Base-by-base conservation (phyloP, 1,284 basidiomycete species). In the Vanrija sp. region DNA sequence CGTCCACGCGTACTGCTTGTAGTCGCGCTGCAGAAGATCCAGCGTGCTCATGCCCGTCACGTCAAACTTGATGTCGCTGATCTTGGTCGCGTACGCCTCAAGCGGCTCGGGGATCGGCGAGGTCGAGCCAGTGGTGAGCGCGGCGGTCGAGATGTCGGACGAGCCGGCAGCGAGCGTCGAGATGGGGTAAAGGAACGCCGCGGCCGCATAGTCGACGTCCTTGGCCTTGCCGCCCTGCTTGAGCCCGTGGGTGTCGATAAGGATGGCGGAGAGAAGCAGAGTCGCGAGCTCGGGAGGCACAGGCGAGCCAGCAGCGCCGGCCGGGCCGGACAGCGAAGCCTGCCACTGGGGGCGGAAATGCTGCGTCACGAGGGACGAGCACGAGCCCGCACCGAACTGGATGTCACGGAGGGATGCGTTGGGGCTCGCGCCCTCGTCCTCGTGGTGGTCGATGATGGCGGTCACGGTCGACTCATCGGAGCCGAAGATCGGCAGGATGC, bases 391-490 rank as follows among this genome's bases (percentile, higher is more conserved):
- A 5, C 75, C 75, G 5, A 72, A 65, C 43, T 76, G 72, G 54
- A 96, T 81, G 50, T 84, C 75, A 18, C 92, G 83, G 3, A 88
- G 85, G 10, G 80, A 71, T 0, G 91, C 89, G 38, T 66, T 54
- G 6, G 69, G 69, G 71, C 95, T 84, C 3, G 81, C 77, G 0
- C 82, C 81, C 65, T 91, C 91, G 75, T 98, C 93, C 43, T 83
- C 85, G 73, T 98, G 94, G 71, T 98, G 95, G 73, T 98, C 95
- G n/a, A 98, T 78, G 50, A 98, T 80, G 3, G 87, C 85, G 1
- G 84, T 79, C 5, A 98, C 91, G 6, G 55, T 46, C 15, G 51
- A 59, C 47, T 46, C 75, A 26, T 75, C 69, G 4, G 43, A 19
- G 2, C 77, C 66, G 68, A 87, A 88, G 5, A 69, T 67, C 0